Percentiles rank a stretch among this genome's conserved stretches.
These are phyloP conservation scores for Russula foetens DNA, from an alignment of 768 basidiomycete genomes.

Conservation along the genomic window DNA sequence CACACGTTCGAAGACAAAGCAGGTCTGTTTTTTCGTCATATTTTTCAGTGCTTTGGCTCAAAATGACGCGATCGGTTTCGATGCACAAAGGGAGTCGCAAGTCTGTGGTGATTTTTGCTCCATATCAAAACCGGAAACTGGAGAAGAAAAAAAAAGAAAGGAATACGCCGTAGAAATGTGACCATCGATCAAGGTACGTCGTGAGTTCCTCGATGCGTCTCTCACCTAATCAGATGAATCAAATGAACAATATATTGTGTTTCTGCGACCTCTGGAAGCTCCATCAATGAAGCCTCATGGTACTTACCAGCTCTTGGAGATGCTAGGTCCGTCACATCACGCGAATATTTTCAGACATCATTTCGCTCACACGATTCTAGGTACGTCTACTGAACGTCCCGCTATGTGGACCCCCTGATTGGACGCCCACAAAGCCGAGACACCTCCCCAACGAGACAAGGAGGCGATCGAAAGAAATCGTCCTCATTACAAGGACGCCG, in stretches of 20 bases:
- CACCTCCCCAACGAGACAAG: too few relatives aligned
- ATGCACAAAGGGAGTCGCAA: constrained; percentile 72
- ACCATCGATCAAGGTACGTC: constrained; percentile 82
- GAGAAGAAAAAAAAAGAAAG: constrained; percentile 76
- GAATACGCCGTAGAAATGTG: constrained; percentile 61
- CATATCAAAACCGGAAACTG: constrained; percentile 77
- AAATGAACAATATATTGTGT: constrained; percentile 83
- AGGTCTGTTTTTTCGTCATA: constrained; percentile 42
- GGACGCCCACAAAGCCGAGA: too few relatives aligned
- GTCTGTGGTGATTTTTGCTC: constrained; percentile 92
- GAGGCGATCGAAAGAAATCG: too few relatives aligned
- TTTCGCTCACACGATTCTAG: too few relatives aligned
- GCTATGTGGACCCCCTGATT: too few relatives aligned
- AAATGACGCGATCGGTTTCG: background rate
- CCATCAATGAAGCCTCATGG: too few relatives aligned
- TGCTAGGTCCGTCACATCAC: too few relatives aligned
- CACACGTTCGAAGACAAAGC: constrained; percentile 88
- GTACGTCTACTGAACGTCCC: too few relatives aligned
- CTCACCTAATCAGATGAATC: background rate
- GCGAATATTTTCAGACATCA: too few relatives aligned
- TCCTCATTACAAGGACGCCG: too few relatives aligned
- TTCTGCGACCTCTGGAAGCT: constrained; percentile 63
- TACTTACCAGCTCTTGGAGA: too few relatives aligned
- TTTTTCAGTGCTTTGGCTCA: background rate
- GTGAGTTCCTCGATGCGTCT: background rate